Evolutionary conservation across 2,329 filamentous ascomycete species (phyloP).

Genomic region (Microdochium nivale): DNA sequence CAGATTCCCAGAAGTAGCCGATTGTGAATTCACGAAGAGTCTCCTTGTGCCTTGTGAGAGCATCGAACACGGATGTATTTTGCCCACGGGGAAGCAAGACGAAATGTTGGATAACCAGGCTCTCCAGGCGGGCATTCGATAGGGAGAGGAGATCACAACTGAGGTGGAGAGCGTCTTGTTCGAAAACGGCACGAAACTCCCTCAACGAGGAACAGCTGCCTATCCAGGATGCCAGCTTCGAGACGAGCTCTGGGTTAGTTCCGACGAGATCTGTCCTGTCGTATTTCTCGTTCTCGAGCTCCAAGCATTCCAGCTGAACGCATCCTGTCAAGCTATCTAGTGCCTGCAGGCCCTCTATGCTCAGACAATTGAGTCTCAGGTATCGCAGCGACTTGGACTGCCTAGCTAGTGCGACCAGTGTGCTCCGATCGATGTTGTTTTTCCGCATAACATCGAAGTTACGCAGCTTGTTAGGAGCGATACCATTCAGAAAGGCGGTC

Average conservation of each 20-base stretch:
- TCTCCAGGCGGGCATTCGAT: slow-evolving; percentile 13
- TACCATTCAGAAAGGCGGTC: slow-evolving; percentile 45
- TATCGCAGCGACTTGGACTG: slow-evolving; percentile 25
- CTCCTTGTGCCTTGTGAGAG: slow-evolving; percentile 1
- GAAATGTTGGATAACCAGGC: neutral
- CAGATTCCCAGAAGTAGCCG: neutral
- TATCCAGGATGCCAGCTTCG: slow-evolving; percentile 21
- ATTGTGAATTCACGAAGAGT: neutral
- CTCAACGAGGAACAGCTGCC: slow-evolving; percentile 15
- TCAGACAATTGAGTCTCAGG: slow-evolving; percentile 22
- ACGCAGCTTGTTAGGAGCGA: slow-evolving; percentile 47
- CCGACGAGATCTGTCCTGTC: slow-evolving; percentile 10
- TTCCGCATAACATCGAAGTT: slow-evolving; percentile 50
- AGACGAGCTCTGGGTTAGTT: slow-evolving; percentile 13
- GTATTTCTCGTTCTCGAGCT: slow-evolving; percentile 17
- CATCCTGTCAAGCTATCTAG: slow-evolving; percentile 23
- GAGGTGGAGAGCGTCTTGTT: slow-evolving; percentile 29
- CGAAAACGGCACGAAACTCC: slow-evolving; percentile 31
- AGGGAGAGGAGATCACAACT: slow-evolving; percentile 12
- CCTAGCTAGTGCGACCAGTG: slow-evolving; percentile 43
- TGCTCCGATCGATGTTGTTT: slow-evolving; percentile 43
- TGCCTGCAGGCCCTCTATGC: slow-evolving; percentile 14
- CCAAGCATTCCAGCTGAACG: slow-evolving; percentile 22
- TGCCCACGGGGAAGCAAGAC: neutral
- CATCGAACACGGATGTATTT: neutral